A percentile compares a stretch with the other conserved stretches of the same genome.
Conservation (phyloP, 306 rosid genomes). For the Ochetophila trinervis region DNA sequence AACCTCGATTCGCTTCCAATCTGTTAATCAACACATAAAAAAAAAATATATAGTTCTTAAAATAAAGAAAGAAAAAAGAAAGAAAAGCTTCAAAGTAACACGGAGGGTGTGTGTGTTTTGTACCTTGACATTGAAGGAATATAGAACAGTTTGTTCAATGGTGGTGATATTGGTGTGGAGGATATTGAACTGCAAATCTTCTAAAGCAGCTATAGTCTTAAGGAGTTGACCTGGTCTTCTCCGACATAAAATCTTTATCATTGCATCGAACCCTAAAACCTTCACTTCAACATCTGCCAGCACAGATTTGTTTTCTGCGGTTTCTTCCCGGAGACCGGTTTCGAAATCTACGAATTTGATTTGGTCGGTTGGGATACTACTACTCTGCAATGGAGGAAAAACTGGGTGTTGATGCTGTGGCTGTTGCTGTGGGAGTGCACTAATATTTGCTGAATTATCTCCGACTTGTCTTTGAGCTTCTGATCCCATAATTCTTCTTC, state of each 20-base stretch:
- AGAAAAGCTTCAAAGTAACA: neutral
- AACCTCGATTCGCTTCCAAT: constrained; percentile 81
- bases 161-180: constrained; percentile 97
- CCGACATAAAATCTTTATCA: constrained; percentile 83
- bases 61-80: neutral
- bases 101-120: too few relatives aligned
- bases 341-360: constrained; percentile 60
- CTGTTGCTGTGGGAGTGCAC: constrained; percentile 17
- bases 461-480: constrained; percentile 58
- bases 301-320: constrained; percentile 82
- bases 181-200: constrained; percentile 81
- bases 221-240: constrained; percentile 89
- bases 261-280: constrained; percentile 81
- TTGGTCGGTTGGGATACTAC: constrained; percentile 42
- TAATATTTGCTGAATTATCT: neutral
- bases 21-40: constrained; percentile 28
- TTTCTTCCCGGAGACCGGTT: constrained; percentile 59
- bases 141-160: constrained; percentile 92
- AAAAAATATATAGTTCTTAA: too few relatives aligned
- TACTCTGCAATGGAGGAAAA: constrained; percentile 36
- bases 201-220: constrained; percentile 89
- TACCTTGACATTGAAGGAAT: constrained; percentile 96
- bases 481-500: constrained; percentile 73
- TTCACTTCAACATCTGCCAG: constrained; percentile 96
- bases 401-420: constrained; percentile 37